Base-by-base conservation (phyloP, 1,284 basidiomycete genomes). In the Rugosomyces carneus region DNA sequence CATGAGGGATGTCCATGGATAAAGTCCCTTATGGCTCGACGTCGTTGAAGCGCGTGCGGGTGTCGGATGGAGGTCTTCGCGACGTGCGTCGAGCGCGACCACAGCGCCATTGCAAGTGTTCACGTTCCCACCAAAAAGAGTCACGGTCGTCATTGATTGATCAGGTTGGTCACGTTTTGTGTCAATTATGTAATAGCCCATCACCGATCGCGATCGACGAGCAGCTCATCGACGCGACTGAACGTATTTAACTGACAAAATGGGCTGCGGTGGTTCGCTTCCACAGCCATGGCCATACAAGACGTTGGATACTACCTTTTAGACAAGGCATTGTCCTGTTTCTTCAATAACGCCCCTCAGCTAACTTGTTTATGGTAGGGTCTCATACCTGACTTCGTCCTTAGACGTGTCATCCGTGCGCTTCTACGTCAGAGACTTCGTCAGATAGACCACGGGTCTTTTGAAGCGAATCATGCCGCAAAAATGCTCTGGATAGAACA, bases 401-500 rank as follows among this genome's bases (percentile, higher is more conserved):
- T 87, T 15, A 73, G 85, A 23, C 69, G 69, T 8, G 75, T 69
- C 26, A 81, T 88, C 47, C 75, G 82, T 7, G 63, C 72, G 34
- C 68, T 88, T 2, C 74, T 78, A 52, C 71, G 76, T 15, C 73
- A 81, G 52, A 69, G 86, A 15, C 66, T 87, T 40, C 70, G 75
- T 31, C 76, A 81, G 55, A 81, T 87, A 46, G 73, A 84, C 56
- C 62, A 67, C 37, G 78, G 81, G 1, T 77, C 76, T 0, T 72
- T 84, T 37, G 76, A 78, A 44, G 72, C 72, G n/a, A 81, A 81
- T 55, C 78, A 84, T 64, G 72, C 71, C 0, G 74, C 75, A 15
- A 89, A 89, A 59, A 81, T 84, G 75, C 65, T 71, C 44, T 80
- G 74, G 72, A 76, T 81, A 31, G 76, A 76, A 51, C 67, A 65